Conservation (phyloP, 2,329 filamentous ascomycete genomes). For the Alternaria tenuissima region DNA sequence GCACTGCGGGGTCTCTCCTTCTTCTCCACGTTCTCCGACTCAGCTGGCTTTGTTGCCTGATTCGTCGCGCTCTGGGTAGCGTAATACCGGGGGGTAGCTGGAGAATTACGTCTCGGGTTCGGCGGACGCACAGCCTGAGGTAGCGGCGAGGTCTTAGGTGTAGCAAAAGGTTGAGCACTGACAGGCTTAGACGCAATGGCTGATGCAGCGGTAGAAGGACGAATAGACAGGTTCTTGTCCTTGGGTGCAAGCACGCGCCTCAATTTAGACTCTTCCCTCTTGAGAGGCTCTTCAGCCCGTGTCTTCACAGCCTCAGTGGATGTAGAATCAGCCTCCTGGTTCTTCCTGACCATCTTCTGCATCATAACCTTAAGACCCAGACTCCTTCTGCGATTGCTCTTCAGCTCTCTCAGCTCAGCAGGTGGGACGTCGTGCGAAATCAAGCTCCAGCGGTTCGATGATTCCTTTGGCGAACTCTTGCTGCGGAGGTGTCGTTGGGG, state of each 20-base stretch:
- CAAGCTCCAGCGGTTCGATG: slow-evolving; percentile 24
- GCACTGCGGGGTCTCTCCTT: slow-evolving; percentile 17
- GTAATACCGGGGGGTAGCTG: slow-evolving; percentile 27
- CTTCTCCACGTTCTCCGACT: neutral
- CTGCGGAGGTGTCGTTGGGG: slow-evolving; percentile 24
- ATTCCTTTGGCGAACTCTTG: slow-evolving; percentile 15
- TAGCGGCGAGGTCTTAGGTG: neutral
- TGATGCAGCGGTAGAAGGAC: slow-evolving; percentile 11
- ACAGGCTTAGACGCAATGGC: neutral
- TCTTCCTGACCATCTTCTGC: slow-evolving; percentile 39
- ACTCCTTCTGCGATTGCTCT: slow-evolving; percentile 26
- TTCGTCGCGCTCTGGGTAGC: slow-evolving; percentile 11
- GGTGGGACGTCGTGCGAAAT: slow-evolving; percentile 36
- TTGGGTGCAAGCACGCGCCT: slow-evolving; percentile 11
- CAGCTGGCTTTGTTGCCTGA: neutral
- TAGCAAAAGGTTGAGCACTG: neutral
- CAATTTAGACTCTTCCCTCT: slow-evolving; percentile 2
- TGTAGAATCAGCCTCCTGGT: slow-evolving; percentile 18
- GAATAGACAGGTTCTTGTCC: slow-evolving; percentile 6
- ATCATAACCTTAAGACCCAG: slow-evolving; percentile 38
- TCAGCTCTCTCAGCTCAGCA: slow-evolving; percentile 27
- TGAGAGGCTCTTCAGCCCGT: neutral
- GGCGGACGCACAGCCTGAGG: neutral
- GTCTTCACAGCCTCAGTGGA: neutral
- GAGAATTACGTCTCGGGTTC: neutral